phyloP scores from a whole-genome alignment of 2,329 filamentous ascomycete genomes.

The Acrocalymma vagum region DNA sequence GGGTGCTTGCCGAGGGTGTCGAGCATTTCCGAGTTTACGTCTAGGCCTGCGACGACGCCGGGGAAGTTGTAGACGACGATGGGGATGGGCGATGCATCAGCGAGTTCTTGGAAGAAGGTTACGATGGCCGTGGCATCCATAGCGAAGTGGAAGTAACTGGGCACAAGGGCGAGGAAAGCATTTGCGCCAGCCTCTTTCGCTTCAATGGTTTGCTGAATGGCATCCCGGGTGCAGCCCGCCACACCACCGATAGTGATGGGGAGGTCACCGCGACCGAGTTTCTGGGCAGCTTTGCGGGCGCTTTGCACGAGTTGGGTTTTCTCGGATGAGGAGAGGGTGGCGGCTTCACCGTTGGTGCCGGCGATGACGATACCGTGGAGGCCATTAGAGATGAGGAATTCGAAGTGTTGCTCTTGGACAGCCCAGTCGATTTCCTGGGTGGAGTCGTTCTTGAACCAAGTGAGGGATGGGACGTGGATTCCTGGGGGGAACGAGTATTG shows the following conservation, averaged over 20 bases:
- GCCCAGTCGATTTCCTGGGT: conserved; percentile 66
- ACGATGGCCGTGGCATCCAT: conserved; percentile 47
- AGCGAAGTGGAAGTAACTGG: conserved; percentile 52
- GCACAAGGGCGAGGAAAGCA: conserved; percentile 49
- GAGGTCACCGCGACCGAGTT: conserved; percentile 41
- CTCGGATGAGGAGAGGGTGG: conserved; percentile 50
- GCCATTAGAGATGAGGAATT: conserved; percentile 63
- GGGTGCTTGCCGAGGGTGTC: conserved; percentile 43
- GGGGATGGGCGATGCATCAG: conserved; percentile 50
- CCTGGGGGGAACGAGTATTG: conserved; percentile 57
- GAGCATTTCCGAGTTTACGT: conserved; percentile 53
- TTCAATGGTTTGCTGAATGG: conserved; percentile 49
- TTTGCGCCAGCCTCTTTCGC: conserved; percentile 49
- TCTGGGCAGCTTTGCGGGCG: conserved; percentile 48
- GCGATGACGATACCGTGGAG: conserved; percentile 60
- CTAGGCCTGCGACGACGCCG: conserved; percentile 52
- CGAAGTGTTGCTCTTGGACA: conserved; percentile 61
- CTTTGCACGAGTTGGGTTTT: conserved; percentile 50
- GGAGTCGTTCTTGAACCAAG: conserved; percentile 60
- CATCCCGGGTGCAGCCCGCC: conserved; percentile 51
- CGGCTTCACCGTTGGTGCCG: conserved; percentile 57
- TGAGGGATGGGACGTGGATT: conserved; percentile 66
- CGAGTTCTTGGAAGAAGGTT: conserved; percentile 47
- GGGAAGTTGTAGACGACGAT: conserved; percentile 60
- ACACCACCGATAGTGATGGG: conserved; percentile 54